Evolutionary conservation across 441 rosid species (phyloP), one percentile per base, ranked within the genome.

Genomic region (Omphalea diandra): DNA sequence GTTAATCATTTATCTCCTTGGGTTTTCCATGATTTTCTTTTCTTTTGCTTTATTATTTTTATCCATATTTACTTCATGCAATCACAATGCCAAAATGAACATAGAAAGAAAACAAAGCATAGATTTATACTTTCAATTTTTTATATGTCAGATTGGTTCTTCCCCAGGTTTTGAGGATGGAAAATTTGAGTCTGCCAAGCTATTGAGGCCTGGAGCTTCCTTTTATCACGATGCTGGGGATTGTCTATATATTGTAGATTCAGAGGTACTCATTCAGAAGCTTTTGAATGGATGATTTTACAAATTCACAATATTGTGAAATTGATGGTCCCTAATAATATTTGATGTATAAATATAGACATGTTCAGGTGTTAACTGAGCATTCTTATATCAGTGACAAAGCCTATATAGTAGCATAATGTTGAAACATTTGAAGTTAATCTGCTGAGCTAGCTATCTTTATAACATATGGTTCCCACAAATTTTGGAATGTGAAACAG

Each of bases 101-200:
- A 24, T 43, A 7, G 5, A 11, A 17, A 18, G 68, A 65, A 61
- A 52, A 36, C 32, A 59, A 65, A 73, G 40, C 81, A 80, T 68
- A 75, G 80, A 72, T 79, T 68, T 69, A 73, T 65, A 54, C 79
- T 76, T 75, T 70, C 56, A 36, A n/a, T 68, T 68, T 69, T 80
- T 82, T 82, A 60, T 86, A 72, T 87, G 74, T 78, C 94, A 95
- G 99, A 93, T 95, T 87, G 98, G 98, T 81, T 88, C 97, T 76
- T 81, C 75, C 82, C 97, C 95, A 75, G 99, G 99, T 68, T 93
- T 93, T 79, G 98, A 95, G 86, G 99, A 95, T 83, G 99, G 98
- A 43, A 94, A 86, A 67, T 90, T 95, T 47, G 97, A 88, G 80
- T 81, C 91, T 78, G 89, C 95, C 75, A 95, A 87, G 88, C 83